A percentile compares a stretch with the other conserved stretches of the same genome.
Evolutionary conservation across 352 stramenopile genomes (phyloP).

Genomic region (Globisporangium cederbergense): DNA sequence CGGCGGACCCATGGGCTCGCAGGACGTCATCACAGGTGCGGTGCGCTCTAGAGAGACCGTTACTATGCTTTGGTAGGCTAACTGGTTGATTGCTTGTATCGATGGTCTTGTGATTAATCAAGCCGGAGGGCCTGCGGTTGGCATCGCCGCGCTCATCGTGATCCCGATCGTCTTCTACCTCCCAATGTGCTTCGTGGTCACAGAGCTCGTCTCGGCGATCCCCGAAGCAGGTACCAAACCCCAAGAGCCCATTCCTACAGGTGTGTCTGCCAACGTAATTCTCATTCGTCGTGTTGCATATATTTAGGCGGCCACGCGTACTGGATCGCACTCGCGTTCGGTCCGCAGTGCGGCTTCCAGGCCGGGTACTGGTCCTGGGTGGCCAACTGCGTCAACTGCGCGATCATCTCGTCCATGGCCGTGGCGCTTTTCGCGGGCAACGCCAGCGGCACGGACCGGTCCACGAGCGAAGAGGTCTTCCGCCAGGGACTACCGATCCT

Average conservation of each 20-base stretch:
- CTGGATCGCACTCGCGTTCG: conserved; percentile 67
- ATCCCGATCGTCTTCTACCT: conserved; percentile 49
- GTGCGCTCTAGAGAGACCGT: background rate
- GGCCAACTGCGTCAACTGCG: conserved; percentile 71
- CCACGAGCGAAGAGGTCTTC: conserved; percentile 41
- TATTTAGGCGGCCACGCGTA: conserved; percentile 48
- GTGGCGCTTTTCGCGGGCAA: conserved; percentile 28
- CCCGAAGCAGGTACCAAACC: conserved; percentile 23
- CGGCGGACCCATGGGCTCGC: conserved; percentile 40
- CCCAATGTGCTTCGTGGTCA: conserved; percentile 42
- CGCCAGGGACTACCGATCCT: conserved; percentile 45
- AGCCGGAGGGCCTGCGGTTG: conserved; percentile 39
- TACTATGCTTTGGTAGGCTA: background rate
- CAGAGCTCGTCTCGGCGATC: conserved; percentile 45
- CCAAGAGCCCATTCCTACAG: background rate
- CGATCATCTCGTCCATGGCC: conserved; percentile 59
- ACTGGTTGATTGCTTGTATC: background rate
- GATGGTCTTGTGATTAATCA: background rate
- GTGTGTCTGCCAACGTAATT: background rate
- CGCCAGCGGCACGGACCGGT: conserved; percentile 9
- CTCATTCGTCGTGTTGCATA: background rate
- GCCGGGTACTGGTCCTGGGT: conserved; percentile 84
- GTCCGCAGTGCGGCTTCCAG: conserved; percentile 65
- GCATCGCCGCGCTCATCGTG: conserved; percentile 29
- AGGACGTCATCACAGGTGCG: conserved; percentile 36